Percentiles rank a stretch among this genome's conserved stretches.
These are phyloP conservation scores for Tetrahymena elliotti DNA, from an alignment of 73 alveolate species.

Conservation along the genomic window DNA sequence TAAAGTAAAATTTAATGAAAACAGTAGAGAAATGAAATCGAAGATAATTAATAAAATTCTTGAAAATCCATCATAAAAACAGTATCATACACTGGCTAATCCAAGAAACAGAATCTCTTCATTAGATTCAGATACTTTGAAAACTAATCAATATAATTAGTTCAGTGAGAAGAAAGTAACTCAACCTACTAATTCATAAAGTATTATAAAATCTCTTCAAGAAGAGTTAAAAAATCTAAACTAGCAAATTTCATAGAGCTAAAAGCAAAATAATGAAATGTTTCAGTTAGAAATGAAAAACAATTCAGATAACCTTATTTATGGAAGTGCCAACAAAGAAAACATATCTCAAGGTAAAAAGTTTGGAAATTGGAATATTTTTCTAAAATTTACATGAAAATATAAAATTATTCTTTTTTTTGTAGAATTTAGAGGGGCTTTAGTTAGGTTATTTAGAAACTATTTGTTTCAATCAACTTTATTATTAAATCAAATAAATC, in stretches of 20 bases:
- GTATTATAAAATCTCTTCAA: neutral
- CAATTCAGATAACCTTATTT: neutral
- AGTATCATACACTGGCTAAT: neutral
- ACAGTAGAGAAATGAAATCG: neutral
- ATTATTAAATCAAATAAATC: neutral
- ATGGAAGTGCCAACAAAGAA: neutral
- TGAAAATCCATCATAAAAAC: neutral
- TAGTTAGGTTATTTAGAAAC: neutral
- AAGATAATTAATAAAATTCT: neutral
- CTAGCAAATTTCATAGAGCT: neutral
- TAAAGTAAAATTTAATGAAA: neutral
- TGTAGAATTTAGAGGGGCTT: neutral
- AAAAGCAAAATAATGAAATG: neutral
- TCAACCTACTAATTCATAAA: neutral
- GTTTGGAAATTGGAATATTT: neutral
- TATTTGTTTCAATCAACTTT: neutral
- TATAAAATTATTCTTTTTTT: no score
- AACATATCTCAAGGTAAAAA: neutral
- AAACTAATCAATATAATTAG: neutral
- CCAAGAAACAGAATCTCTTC: neutral
- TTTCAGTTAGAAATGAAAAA: neutral
- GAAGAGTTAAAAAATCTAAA: neutral
- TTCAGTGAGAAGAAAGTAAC: neutral
- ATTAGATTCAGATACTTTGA: neutral
- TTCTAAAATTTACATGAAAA: neutral